Base-by-base conservation (phyloP, 2,329 filamentous ascomycete genomes). In the Microsporum canis region DNA sequence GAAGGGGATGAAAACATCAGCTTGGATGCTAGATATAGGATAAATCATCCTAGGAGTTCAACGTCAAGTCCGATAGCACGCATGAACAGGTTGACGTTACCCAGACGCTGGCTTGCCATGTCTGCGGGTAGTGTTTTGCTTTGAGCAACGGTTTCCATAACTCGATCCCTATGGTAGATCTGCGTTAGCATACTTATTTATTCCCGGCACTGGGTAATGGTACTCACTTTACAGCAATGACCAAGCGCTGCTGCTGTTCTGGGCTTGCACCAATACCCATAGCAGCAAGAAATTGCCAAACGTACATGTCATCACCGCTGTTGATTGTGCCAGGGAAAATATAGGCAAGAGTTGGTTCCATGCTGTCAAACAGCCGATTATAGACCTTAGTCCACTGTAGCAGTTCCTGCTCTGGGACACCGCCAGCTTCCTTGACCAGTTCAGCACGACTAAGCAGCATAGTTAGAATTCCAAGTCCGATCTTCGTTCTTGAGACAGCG, bases 41-140 rank as follows among this genome's bases (percentile, higher is more conserved):
- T 53, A n/a, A 17, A 65, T 79, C 76, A 85, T 67, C 82, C 82
- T 65, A 87, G 78, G 68, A 86, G 73, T 66, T 96, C 94, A 58
- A 99, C 94, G 77, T 99, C 94, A 71, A 99, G 81, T n/a, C 94
- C 94, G 75, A 99, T 96, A 61, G 92, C 94, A 70, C 91, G 88
- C 91, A 99, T 96, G 75, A 99, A 99, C 61, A 99, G 78, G 72
- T 99, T 99, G 67, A 99, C 94, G 71, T 96, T 96, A 62, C 88
- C 87, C 62, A 96, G 79, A 63, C 92, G 86, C 71, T 89, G 86
- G 63, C 85, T 85, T 10, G 88, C 86, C 85, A 97, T 89, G 61
- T 94, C 88, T 14, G 86, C 82, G 17, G 94, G 92, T 38, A 99
- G 80, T 1, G 89, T 92, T 80, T 96, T 96, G 69, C 89, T 88